phyloP scores from a whole-genome alignment of 208 protist genomes.

The Acanthamoeba divionensis region DNA sequence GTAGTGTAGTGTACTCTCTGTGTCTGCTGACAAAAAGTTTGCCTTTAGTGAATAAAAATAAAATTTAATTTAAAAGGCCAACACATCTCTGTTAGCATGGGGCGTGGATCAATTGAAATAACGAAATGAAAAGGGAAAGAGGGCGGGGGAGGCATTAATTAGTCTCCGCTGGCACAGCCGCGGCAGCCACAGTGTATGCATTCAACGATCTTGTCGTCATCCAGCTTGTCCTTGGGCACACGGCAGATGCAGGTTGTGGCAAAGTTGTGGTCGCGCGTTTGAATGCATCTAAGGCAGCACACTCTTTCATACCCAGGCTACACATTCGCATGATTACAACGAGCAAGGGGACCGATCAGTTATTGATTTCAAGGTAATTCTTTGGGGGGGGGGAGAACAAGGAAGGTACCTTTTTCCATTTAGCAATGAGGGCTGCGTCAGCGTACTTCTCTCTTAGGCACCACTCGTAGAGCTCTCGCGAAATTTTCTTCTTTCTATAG shows the following conservation, averaged over 20 bases:
- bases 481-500: constrained; percentile 81
- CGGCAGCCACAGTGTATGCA: constrained; percentile 82
- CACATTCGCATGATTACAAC: background rate
- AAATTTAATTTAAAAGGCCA: too few relatives aligned
- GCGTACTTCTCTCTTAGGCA: constrained; percentile 82
- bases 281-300: constrained; percentile 84
- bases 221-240: constrained; percentile 76
- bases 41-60: too few relatives aligned
- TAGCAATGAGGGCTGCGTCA: constrained; percentile 83
- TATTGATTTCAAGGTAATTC: background rate
- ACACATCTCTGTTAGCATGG: too few relatives aligned
- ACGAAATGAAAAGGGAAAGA: too few relatives aligned
- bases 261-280: constrained; percentile 78
- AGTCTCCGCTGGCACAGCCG: constrained; percentile 70
- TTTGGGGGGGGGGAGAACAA: background rate
- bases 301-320: constrained; percentile 82
- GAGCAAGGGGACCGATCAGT: background rate
- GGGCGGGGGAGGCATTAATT: background rate
- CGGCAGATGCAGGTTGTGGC: constrained; percentile 82
- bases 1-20: too few relatives aligned
- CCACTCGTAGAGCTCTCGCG: constrained; percentile 82
- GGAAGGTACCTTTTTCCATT: constrained; percentile 84
- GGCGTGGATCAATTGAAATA: too few relatives aligned
- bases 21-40: too few relatives aligned
- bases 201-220: constrained; percentile 73